phyloP scores from a whole-genome alignment of 495 filamentous ascomycete genomes.

The Staphylotrichum longicolle region DNA sequence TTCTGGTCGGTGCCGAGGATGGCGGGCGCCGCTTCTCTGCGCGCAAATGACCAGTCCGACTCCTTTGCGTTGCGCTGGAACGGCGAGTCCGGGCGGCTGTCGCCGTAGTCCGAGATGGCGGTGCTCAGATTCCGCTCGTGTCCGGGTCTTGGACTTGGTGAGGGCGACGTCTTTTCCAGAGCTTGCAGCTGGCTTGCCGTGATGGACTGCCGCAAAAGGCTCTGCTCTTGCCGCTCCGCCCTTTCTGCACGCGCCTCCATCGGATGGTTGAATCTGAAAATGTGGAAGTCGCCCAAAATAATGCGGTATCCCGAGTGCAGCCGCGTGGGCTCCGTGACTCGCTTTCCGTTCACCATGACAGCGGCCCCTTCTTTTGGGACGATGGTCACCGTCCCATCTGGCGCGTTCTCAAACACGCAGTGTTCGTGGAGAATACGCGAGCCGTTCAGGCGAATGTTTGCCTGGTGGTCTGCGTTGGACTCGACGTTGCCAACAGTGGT shows the following conservation, averaged over 20 bases:
- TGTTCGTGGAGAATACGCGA: slow-evolving; percentile 89
- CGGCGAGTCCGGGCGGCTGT: slow-evolving; percentile 76
- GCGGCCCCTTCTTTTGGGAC: slow-evolving; percentile 85
- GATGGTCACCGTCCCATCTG: slow-evolving; percentile 85
- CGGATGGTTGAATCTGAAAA: slow-evolving; percentile 98
- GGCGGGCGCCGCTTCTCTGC: slow-evolving; percentile 85
- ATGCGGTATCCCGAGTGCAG: slow-evolving; percentile 90
- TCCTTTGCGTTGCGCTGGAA: slow-evolving; percentile 66
- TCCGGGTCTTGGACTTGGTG: slow-evolving; percentile 62
- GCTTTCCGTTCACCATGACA: slow-evolving; percentile 95
- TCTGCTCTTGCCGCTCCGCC: slow-evolving; percentile 64
- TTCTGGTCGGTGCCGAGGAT: slow-evolving; percentile 91
- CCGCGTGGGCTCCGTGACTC: slow-evolving; percentile 76
- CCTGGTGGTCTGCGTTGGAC: slow-evolving; percentile 66
- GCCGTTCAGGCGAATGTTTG: slow-evolving; percentile 91
- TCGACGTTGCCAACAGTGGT: slow-evolving; percentile 93
- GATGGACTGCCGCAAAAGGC: slow-evolving; percentile 82
- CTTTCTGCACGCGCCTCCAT: slow-evolving; percentile 92
- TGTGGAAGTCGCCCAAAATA: slow-evolving; percentile 97
- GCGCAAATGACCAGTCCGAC: slow-evolving; percentile 93
- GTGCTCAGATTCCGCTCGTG: slow-evolving; percentile 79
- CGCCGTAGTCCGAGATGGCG: slow-evolving; percentile 62
- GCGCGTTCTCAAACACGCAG: slow-evolving; percentile 84
- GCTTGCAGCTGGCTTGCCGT: slow-evolving; percentile 72
- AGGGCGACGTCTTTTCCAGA: slow-evolving; percentile 42